phyloP scores from a whole-genome alignment of 257 asterid genomes.

The Solanum etuberosum region DNA sequence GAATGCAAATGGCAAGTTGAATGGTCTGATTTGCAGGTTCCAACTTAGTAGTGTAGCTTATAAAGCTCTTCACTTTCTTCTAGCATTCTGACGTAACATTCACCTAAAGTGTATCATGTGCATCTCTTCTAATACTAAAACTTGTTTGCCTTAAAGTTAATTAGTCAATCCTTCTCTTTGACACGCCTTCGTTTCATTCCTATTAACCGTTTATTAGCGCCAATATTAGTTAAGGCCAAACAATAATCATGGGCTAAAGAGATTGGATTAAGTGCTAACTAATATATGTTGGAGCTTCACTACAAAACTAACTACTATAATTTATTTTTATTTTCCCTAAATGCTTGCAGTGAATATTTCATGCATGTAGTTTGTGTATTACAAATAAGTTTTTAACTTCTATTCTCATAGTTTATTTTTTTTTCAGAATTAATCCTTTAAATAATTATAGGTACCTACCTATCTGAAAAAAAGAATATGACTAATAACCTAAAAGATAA shows the following conservation, averaged over 20 bases:
- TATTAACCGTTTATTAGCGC: background rate
- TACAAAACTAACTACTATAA: background rate
- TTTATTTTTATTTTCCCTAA: background rate
- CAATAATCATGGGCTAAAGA: background rate
- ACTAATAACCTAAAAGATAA: background rate
- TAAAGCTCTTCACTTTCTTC: background rate
- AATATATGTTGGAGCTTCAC: background rate
- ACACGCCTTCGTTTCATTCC: background rate
- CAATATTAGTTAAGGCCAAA: background rate
- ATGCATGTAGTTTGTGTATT: background rate
- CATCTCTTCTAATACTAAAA: background rate
- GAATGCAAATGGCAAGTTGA: background rate
- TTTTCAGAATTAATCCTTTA: background rate
- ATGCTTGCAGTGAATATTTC: background rate
- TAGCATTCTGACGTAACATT: accelerated
- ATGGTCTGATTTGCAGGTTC: background rate
- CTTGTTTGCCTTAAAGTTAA: background rate
- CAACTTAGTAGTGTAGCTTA: background rate
- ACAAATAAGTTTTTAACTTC: background rate
- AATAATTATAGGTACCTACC: background rate
- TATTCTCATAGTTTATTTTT: background rate
- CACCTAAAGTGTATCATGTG: background rate
- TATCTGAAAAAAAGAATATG: background rate
- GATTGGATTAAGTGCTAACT: background rate
- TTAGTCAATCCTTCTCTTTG: background rate